Base-by-base conservation (phyloP, 2,329 filamentous ascomycete species). In the Aspergillus niger region DNA sequence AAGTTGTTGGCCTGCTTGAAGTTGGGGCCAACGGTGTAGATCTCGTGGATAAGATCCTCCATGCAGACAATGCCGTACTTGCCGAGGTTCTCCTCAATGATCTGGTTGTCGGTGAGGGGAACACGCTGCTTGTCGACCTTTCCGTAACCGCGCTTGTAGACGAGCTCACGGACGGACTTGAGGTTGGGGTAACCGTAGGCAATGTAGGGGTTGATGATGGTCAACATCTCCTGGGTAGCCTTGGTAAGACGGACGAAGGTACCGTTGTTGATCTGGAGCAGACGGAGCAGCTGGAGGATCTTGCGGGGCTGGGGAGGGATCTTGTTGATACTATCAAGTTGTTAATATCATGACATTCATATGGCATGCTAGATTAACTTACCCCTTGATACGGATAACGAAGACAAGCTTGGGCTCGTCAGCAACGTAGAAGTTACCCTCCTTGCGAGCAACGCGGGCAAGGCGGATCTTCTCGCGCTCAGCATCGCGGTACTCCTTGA, bases 261-360 rank as follows among this genome's bases (percentile, higher is more conserved):
- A 82, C 94, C 95, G 82, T 97, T 98, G 91, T 99, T 99, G 91
- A 99, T 99, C 87, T 99, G 95, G 76, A 99, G 90, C 70, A 99
- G 92, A 86, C 95, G 94, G 80, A 99, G 93, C 65, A 99, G 91
- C 85, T 99, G 95, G 75, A 99, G 89, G 78, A 97, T 98, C 90
- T 99, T 99, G 87, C 95, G 93, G 83, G 96, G 96, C 91, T 99
- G 98, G 75, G 95, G 95, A 80, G 96, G 89, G 76, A 99, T 98
- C 91, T 99, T 99, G 91, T 98, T 98, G 92, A 99, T 98, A 96
- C 94, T 89, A 66, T 50, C 11, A n/a, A 28, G 3, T 24, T 57
- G 66, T 66, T 53, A 69, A 60, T 36, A 32, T 41, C 36, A 20
- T 8, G 20, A 20, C 4, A 2, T 15, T 15, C 13, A 1, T 22